Conservation (phyloP, 148 eudicot genomes). For the Mesembryanthemum crystallinum region DNA sequence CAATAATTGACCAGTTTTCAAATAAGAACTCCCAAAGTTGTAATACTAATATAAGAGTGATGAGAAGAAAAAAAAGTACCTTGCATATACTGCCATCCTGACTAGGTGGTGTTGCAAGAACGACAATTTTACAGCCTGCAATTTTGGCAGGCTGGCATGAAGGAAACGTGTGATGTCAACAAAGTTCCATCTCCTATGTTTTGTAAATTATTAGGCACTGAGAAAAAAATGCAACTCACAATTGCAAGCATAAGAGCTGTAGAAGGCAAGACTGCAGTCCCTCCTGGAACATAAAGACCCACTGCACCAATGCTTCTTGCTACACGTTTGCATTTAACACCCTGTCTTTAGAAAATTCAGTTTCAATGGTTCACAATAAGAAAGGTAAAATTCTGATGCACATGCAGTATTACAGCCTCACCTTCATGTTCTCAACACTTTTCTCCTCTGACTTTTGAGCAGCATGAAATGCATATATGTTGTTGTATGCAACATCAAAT, state of each 20-base stretch:
- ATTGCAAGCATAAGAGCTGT: slow-evolving; percentile 96
- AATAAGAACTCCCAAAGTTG: background rate
- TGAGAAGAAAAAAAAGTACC: slow-evolving; percentile 36
- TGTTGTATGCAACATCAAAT: slow-evolving; percentile 92
- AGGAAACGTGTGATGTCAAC: slow-evolving; percentile 18
- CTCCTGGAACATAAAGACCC: slow-evolving; percentile 98
- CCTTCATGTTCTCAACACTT: slow-evolving; percentile 85
- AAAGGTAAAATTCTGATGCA: background rate
- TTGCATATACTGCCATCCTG: slow-evolving; percentile 90
- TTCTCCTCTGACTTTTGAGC: slow-evolving; percentile 81
- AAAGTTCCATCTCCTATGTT: background rate
- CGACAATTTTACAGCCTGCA: slow-evolving; percentile 94
- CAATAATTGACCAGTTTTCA: slow-evolving; percentile 5
- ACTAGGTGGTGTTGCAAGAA: slow-evolving; percentile 94
- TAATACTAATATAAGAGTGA: background rate
- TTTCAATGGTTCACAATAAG: slow-evolving; percentile 2
- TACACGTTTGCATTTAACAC: slow-evolving; percentile 95
- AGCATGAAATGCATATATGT: slow-evolving; percentile 94
- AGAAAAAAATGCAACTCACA: slow-evolving; percentile 48
- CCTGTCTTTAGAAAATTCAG: slow-evolving; percentile 50
- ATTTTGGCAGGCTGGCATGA: slow-evolving; percentile 84
- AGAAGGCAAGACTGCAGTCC: slow-evolving; percentile 98
- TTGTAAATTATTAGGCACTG: background rate
- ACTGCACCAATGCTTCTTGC: slow-evolving; percentile 86
- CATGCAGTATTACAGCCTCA: slow-evolving; percentile 27